Evolutionary conservation across 495 filamentous ascomycete species (phyloP), one percentile per base, ranked within the genome.

Genomic region (Aspergillus conjunctus): DNA sequence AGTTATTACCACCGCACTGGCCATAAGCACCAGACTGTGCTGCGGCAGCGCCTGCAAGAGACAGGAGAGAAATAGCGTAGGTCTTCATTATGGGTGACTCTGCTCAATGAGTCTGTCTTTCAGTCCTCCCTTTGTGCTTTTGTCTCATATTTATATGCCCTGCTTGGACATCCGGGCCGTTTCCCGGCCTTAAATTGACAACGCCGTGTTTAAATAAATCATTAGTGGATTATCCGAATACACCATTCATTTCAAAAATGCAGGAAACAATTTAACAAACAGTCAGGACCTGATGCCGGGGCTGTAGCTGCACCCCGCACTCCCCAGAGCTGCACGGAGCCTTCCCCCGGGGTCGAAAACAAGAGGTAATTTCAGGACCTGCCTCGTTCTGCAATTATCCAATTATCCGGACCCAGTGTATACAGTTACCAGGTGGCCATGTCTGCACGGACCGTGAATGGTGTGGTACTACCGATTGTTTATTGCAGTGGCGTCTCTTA

Each of bases 1-100:
- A 71, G 43, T 66, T 60, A 8, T 44, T 64, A 43, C 75, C 73
- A 33, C 75, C 74, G 49, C 74, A 74, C 57, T 78, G 73, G 31
- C 71, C 68, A 14, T 72, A 76, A 15, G 69, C 66, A 10, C 65
- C 65, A 41, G 63, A 64, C 49, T 71, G 66, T 2, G 68, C 68
- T 21, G 66, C 58, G 33, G 57, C 70, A 48, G 70, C 54, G n/a
- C 66, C 56, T 20, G 59, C 46, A 10, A 74, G 51, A 26, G 61
- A 57, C 10, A 72, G 34, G 11, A 64, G 51, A 37, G 59, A 41
- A 21, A 61, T 30, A 2, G 43, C 43, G 17, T 55, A 15, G 14
- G 7, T 2, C 30, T 39, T 50, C 59, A 61, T 61, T 1, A 5
- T 54, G 17, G 41, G 22, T 37, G 9, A 21, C 44, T 48, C 26